Conservation (phyloP, 768 basidiomycete genomes). For the Tricholoma flavovirens region DNA sequence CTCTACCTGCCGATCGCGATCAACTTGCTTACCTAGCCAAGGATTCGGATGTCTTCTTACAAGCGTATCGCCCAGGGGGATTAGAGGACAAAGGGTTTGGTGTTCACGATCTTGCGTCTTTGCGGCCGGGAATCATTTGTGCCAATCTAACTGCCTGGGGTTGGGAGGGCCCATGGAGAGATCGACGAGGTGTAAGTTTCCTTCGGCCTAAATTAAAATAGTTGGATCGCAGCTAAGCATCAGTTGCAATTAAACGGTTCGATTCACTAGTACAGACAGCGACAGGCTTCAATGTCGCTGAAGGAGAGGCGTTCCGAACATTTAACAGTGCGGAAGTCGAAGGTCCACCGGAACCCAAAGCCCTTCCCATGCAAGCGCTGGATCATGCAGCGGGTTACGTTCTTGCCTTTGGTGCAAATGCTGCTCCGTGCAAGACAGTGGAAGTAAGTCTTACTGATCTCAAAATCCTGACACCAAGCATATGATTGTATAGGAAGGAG, state of each 20-base stretch:
- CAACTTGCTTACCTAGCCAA: slow-evolving; percentile 31
- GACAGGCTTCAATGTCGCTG: slow-evolving; percentile 49
- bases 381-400: slow-evolving; percentile 59
- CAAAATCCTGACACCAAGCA: not conserved
- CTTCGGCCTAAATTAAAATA: not conserved
- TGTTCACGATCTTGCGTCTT: no score
- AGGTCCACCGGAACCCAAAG: slow-evolving; percentile 6
- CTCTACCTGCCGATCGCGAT: slow-evolving; percentile 20
- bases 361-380: slow-evolving; percentile 52
- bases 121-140: no score
- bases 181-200: slow-evolving; percentile 42
- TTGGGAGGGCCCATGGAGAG: slow-evolving; percentile 51
- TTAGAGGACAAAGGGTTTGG: no score
- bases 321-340: slow-evolving; percentile 20
- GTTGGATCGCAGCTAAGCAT: not conserved
- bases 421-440: slow-evolving; percentile 47
- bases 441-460: slow-evolving; percentile 28
- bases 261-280: slow-evolving; percentile 63
- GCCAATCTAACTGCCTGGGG: no score
- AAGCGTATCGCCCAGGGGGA: slow-evolving; percentile 45
- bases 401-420: slow-evolving; percentile 52
- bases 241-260: slow-evolving; percentile 32
- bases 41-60: slow-evolving; percentile 53
- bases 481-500: slow-evolving; percentile 25
- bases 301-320: slow-evolving; percentile 41